These are phyloP conservation scores for Dactylellina leptospora DNA, from an alignment of 2,329 filamentous ascomycete species.

Conservation along the genomic window DNA sequence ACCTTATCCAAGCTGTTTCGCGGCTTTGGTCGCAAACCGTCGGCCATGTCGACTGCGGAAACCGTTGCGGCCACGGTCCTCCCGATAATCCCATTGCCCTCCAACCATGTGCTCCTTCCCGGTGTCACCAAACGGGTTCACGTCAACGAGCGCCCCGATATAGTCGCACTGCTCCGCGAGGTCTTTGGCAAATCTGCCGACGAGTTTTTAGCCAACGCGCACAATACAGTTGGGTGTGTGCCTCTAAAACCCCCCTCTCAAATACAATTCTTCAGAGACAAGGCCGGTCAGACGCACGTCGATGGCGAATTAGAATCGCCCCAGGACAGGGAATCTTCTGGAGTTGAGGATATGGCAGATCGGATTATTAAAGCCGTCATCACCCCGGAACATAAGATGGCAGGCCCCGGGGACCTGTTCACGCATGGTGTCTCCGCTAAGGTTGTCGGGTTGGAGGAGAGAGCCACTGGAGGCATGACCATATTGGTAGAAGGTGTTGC, in stretches of 20 bases:
- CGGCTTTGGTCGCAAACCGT: constrained; percentile 41
- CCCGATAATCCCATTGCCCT: constrained; percentile 43
- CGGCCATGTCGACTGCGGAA: constrained; percentile 36
- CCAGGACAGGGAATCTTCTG: constrained; percentile 33
- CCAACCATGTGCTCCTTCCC: constrained; percentile 40
- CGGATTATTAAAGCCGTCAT: constrained; percentile 45
- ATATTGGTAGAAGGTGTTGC: constrained; percentile 85
- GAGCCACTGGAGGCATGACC: constrained; percentile 72
- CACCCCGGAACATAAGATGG: constrained; percentile 17
- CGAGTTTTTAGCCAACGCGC: constrained; percentile 45
- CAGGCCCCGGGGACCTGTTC: constrained; percentile 72
- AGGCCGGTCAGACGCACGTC: constrained; percentile 28
- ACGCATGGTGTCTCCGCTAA: constrained; percentile 82
- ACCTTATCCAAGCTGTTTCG: constrained; percentile 41
- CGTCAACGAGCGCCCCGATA: constrained; percentile 48
- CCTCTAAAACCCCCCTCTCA: constrained; percentile 39
- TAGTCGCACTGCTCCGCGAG: constrained; percentile 28
- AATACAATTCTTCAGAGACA: constrained; percentile 39
- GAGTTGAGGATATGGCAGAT: constrained; percentile 43
- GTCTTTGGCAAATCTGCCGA: constrained; percentile 41
- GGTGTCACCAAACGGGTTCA: constrained; percentile 40
- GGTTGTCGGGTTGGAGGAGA: constrained; percentile 75
- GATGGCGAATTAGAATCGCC: constrained; percentile 38
- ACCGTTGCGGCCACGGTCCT: constrained; percentile 30
- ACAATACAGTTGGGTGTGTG: constrained; percentile 35